These are phyloP conservation scores for Plasmodium relictum DNA, from an alignment of 169 alveolate species.

Conservation along the genomic window DNA sequence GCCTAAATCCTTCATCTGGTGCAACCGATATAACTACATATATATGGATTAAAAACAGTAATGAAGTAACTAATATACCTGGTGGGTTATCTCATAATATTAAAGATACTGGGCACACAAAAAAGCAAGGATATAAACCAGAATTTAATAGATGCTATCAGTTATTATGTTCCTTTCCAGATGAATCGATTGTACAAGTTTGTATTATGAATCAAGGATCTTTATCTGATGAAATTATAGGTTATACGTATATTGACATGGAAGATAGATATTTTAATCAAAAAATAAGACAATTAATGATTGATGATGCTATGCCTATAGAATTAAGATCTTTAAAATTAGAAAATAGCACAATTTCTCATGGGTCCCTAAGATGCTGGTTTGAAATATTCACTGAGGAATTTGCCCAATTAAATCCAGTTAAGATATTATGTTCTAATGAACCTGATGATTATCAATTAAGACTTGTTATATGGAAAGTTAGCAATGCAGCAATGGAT, in stretches of 20 bases:
- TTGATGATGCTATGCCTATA: conserved; percentile 86
- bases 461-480: conserved; percentile 93
- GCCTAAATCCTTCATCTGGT: conserved; percentile 90
- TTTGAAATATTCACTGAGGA: conserved; percentile 89
- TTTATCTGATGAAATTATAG: conserved; percentile 90
- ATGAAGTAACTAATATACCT: conserved; percentile 81
- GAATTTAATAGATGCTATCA: conserved; percentile 90
- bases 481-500: conserved; percentile 88
- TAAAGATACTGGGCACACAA: conserved; percentile 87
- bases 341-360: conserved; percentile 88
- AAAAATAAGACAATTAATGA: conserved; percentile 86
- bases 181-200: conserved; percentile 89
- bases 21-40: conserved; percentile 86
- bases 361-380: conserved; percentile 92
- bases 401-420: conserved; percentile 89
- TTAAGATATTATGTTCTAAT: conserved; percentile 85
- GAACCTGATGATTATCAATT: conserved; percentile 92
- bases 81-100: conserved; percentile 87
- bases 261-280: conserved; percentile 92
- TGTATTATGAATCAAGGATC: conserved; percentile 89
- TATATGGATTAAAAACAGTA: conserved; percentile 88
- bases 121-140: conserved; percentile 90
- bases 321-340: conserved; percentile 86
- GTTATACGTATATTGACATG: conserved; percentile 91
- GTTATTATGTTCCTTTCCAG: conserved; percentile 92